phyloP scores from a whole-genome alignment of 345 rosid species.

The Brassica napus region Da-Ae NC_063451.1:23980001-23980500 shows the following conservation, averaged over 20 bases:
- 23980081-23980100: background rate
- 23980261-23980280: background rate
- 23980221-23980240: background rate
- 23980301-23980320: no score
- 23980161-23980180: background rate
- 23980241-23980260: background rate
- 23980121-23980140: background rate
- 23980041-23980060: conserved; percentile 7
- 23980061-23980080: conserved; percentile 4
- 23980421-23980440: no score
- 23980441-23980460: no score
- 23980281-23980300: background rate
- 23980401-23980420: no score
- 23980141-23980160: background rate
- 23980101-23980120: background rate
- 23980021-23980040: conserved; percentile 2
- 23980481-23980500: no score
- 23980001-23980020: background rate
- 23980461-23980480: no score
- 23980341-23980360: no score
- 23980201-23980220: background rate
- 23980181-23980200: background rate
- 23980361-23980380: no score
- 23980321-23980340: no score
- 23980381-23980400: no score